A percentile compares a stretch with the other conserved stretches of the same genome.
Conservation (phyloP, 1,139 yeast species). For the Entelexis paramagnoliae region DNA sequence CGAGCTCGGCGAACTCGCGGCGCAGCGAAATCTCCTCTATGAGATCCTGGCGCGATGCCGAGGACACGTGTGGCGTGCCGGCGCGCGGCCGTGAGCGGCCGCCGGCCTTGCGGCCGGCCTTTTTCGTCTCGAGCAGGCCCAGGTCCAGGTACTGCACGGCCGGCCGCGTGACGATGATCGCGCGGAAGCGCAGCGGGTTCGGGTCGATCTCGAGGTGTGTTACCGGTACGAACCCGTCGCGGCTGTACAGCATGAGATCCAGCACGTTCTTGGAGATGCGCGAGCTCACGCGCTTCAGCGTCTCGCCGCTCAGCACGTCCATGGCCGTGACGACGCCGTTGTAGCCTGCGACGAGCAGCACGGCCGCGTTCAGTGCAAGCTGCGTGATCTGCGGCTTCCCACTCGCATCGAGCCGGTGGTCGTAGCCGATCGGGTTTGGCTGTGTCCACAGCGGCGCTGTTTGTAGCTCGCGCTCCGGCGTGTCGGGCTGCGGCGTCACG, state of each 20-base stretch:
- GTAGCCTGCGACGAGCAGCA: conserved; percentile 51
- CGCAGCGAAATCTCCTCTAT: conserved; percentile 20
- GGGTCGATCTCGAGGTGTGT: conserved; percentile 39
- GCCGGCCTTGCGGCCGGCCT: background rate
- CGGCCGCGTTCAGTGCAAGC: conserved; percentile 36
- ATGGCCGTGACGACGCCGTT: conserved; percentile 54
- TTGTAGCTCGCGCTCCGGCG: conserved; percentile 2
- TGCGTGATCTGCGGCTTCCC: conserved; percentile 33
- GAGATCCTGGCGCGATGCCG: conserved; percentile 10
- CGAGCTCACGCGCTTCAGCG: conserved; percentile 40
- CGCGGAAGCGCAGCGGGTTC: conserved; percentile 39
- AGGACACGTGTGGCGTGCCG: background rate
- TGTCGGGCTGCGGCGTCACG: background rate
- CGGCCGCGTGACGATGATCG: conserved; percentile 47
- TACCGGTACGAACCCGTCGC: conserved; percentile 34
- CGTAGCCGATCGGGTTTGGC: conserved; percentile 16
- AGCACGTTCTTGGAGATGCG: conserved; percentile 40
- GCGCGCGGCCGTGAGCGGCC: background rate
- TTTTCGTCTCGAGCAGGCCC: conserved; percentile 35
- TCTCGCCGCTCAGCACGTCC: conserved; percentile 53
- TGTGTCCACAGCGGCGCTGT: conserved; percentile 9
- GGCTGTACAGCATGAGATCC: conserved; percentile 25
- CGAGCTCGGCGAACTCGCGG: conserved; percentile 29
- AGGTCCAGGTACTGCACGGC: conserved; percentile 53
- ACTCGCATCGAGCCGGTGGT: conserved; percentile 22